Base-by-base conservation (phyloP, 306 rosid species). In the Morella rubra region DNA sequence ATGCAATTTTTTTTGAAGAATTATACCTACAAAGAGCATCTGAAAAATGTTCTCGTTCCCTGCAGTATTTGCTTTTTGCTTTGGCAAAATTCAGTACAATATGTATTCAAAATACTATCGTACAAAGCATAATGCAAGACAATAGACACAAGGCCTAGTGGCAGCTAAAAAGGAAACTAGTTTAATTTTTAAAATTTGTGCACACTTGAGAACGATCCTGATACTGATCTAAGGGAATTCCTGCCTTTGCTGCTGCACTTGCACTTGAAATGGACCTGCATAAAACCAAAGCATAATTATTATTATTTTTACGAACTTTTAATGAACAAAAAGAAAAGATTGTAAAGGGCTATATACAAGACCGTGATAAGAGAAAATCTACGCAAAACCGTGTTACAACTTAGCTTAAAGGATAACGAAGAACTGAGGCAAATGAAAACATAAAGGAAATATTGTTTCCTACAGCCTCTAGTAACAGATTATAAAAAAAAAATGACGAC, bases 201-300 rank as follows among this genome's bases (percentile, higher is more conserved):
- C 88, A 79, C 77, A 87, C 90, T 74, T 87, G 85, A 87, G 86
- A 77, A 77, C 76, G 69, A 44, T 78, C 83, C 74, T 79, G 83
- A 75, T 79, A 84, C 68, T 77, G 72, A 79, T 82, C 79, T 81
- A 87, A 32, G 72, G 90, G 88, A 82, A 87, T 82, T 79, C 88
- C 90, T 71, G 88, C 88, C 81, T 84, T 87, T 40, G 90, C 90
- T 71, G 85, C 90, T 78, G 84, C 90, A 72, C 85, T 87, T 54
- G 86, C 90, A 82, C 86, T 84, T 74, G 88, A 72, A 80, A 82
- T 67, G 41, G 88, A 87, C 90, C 90, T 87, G 81, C 81, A 80
- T 15, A 68, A 41, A 49, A 79, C 77, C 56, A 74, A 79, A 59
- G 53, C 59, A 71, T 10, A 8, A 16, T 41, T 14, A 37, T 1